phyloP scores from a whole-genome alignment of 495 filamentous ascomycete genomes.

The Talaromyces borbonicus region DNA sequence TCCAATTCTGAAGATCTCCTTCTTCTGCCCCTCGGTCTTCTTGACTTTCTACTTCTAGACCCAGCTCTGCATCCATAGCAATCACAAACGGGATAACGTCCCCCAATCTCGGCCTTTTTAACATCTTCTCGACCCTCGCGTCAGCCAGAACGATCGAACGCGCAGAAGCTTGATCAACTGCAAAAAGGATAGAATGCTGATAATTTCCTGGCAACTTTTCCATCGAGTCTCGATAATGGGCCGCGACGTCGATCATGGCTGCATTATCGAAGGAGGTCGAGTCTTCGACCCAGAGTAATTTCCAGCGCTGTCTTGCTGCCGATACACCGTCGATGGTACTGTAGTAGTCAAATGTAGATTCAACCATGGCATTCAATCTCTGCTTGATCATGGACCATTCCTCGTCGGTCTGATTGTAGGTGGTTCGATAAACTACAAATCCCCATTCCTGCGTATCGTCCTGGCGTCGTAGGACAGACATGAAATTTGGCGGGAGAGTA shows the following conservation, averaged over 20 bases:
- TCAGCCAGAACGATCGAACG: slow-evolving; percentile 1
- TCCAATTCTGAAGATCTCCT: neutral
- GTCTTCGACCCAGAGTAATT: slow-evolving; percentile 5
- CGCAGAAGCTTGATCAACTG: slow-evolving; percentile 1
- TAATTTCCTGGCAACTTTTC: slow-evolving; percentile 1
- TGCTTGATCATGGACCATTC: neutral
- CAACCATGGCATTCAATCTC: neutral
- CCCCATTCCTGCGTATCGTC: neutral
- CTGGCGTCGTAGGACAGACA: neutral
- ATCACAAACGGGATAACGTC: slow-evolving; percentile 5
- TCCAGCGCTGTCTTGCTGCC: slow-evolving; percentile 2
- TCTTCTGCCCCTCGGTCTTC: neutral
- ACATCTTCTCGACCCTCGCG: neutral
- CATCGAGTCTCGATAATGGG: neutral
- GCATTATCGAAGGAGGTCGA: neutral
- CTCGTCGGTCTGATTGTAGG: neutral
- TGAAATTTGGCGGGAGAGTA: neutral
- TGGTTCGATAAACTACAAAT: slow-evolving; percentile 3
- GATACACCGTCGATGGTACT: neutral
- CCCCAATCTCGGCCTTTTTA: neutral
- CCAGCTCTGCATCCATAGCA: neutral
- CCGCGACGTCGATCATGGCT: neutral
- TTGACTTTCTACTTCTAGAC: neutral
- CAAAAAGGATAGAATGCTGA: slow-evolving; percentile 4
- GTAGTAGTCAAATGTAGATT: slow-evolving; percentile 4